These are phyloP conservation scores for Pisolithus tinctorius DNA, from an alignment of 768 basidiomycete genomes.

Conservation along the genomic window DNA sequence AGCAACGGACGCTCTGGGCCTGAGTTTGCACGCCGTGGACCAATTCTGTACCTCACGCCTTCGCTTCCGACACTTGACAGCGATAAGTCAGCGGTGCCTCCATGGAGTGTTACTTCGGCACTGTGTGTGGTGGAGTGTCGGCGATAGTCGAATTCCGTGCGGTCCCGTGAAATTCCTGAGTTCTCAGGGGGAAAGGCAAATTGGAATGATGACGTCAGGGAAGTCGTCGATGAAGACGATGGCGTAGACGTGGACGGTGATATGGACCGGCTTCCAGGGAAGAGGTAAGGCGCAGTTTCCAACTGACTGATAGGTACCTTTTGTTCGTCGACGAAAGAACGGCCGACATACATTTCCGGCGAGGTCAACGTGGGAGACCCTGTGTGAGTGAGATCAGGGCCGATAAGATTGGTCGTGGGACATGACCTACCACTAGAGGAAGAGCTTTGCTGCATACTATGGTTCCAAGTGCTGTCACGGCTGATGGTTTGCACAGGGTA, in stretches of 20 bases:
- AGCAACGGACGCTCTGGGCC: constrained; percentile 43
- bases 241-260: constrained; percentile 62
- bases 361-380: constrained; percentile 51
- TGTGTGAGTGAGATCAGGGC: constrained; percentile 32
- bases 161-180: constrained; percentile 41
- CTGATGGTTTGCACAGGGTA: constrained; percentile 32
- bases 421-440: constrained; percentile 26
- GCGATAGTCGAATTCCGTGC: constrained; percentile 61
- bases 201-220: constrained; percentile 60
- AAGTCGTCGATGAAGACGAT: constrained; percentile 51
- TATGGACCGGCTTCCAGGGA: constrained; percentile 62
- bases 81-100: constrained; percentile 68
- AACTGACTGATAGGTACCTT: constrained; percentile 46
- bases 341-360: constrained; percentile 41
- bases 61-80: constrained; percentile 45
- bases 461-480: constrained; percentile 25
- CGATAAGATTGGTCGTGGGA: constrained; percentile 22
- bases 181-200: constrained; percentile 55
- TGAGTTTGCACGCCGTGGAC: constrained; percentile 41
- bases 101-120: constrained; percentile 64
- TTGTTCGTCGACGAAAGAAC: constrained; percentile 49
- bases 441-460: constrained; percentile 23
- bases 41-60: constrained; percentile 54
- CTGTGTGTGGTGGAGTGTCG: constrained; percentile 46
- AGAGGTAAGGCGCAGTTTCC: constrained; percentile 52